A percentile compares a stretch with the other conserved stretches of the same genome.
Evolutionary conservation across 306 rosid genomes (phyloP).

Genomic region (Glycine latifolia): DNA sequence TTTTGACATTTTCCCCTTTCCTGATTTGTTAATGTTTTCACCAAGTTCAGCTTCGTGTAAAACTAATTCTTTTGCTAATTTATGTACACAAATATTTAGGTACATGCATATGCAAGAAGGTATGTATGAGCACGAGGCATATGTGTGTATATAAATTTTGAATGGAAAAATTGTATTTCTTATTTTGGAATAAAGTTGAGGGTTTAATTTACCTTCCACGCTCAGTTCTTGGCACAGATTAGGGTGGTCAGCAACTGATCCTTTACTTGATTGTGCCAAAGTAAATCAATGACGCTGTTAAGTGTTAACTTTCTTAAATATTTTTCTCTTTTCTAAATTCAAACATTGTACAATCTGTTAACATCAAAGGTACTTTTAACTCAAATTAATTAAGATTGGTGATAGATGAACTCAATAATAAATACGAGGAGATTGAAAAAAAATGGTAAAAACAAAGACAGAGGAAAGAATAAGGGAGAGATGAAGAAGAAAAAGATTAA

Average conservation of each 20-base stretch:
- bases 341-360: no score
- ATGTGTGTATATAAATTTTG: slow-evolving; percentile 42
- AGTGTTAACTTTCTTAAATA: no score
- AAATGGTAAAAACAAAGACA: no score
- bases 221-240: not conserved
- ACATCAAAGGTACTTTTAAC: no score
- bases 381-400: no score
- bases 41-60: slow-evolving; percentile 8
- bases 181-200: not conserved
- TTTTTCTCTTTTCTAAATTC: no score
- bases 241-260: not conserved
- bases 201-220: not conserved
- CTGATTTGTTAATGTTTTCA: slow-evolving; percentile 22
- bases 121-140: not conserved
- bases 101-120: slow-evolving; percentile 33
- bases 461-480: no score
- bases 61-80: slow-evolving; percentile 38
- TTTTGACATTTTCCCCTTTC: not conserved
- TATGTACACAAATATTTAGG: slow-evolving; percentile 23
- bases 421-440: no score
- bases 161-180: slow-evolving; percentile 1
- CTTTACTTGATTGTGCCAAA: no score
- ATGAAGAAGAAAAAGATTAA: no score
- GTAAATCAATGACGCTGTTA: no score
- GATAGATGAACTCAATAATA: no score